Base-by-base conservation (phyloP, 768 basidiomycete species). In the Calocybe gangraenosa region DNA sequence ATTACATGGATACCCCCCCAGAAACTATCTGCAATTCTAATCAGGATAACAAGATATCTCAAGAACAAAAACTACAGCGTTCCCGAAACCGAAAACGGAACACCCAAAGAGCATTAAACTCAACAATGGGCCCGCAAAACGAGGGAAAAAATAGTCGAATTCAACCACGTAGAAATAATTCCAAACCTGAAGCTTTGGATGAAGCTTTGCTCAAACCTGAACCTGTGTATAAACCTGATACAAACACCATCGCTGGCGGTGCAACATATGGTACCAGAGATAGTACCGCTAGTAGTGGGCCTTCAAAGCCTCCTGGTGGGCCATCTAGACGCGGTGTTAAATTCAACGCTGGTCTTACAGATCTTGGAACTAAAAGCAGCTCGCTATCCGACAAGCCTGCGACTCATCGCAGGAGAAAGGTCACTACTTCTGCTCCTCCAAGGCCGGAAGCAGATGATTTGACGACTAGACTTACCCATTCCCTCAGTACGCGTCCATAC, bases 381-480 rank as follows among this genome's bases (percentile, higher is more conserved):
- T 22, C 37, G 15, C n/a, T 48, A 20, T n/a, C 34, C 23, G 6
- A 23, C 8, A 48, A 48, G 36, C 46, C 47, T 2, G 20, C 38
- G 40, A 42, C 17, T 25, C 41, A 13, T 18, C 37, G 53, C 30
- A 34, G 30, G 38, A 36, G 19, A 15, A 37, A 20, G 44, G 11
- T 35, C 42, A 17, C 46, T 48, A 33, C n/a, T n/a, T n/a, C n/a
- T n/a, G n/a, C n/a, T n/a, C n/a, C n/a, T n/a, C n/a, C n/a, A n/a
- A n/a, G n/a, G n/a, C 56, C 66, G 8, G 71, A 74, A 40, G 60
- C 69, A 3, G 81, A 84, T 50, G 88, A 88, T 58, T 76, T 92
- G 28, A 87, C 88, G 0, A 88, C 87, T 3, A 76, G 72, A 2
- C 78, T 92, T 44, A 86, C 75, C 14, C 75, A 75, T 19, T 73